Evolutionary conservation across 108 stramenopile genomes (phyloP).

Genomic region (Cylindrotheca fusiformis): DNA sequence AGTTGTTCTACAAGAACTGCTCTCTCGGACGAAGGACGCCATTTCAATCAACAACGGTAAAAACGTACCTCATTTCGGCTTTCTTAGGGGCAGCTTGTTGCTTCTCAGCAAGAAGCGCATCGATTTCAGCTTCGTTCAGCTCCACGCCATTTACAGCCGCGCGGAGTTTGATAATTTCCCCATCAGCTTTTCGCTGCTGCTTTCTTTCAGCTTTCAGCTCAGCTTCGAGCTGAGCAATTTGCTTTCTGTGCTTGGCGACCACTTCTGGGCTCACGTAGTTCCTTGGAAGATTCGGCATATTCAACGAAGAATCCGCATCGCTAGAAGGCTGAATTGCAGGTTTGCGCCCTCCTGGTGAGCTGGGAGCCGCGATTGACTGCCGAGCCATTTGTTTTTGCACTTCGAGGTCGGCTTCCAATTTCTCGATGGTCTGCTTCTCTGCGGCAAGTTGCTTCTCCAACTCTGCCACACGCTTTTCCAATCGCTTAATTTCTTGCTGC

Average conservation of each 20-base stretch:
- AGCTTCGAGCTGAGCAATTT: conserved; percentile 69
- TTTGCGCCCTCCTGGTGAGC: conserved; percentile 23
- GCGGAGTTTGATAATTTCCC: conserved; percentile 76
- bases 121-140: conserved; percentile 63
- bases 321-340: conserved; percentile 5
- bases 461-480: conserved; percentile 75
- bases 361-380: neutral
- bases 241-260: conserved; percentile 62
- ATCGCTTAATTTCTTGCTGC: conserved; percentile 59
- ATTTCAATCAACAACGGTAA: neutral
- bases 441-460: conserved; percentile 66
- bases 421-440: conserved; percentile 67
- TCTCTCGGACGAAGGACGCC: too few relatives aligned
- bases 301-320: conserved; percentile 4
- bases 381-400: conserved; percentile 35
- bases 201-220: conserved; percentile 71
- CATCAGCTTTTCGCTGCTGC: conserved; percentile 69
- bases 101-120: conserved; percentile 51
- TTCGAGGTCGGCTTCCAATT: conserved; percentile 63
- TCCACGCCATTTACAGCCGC: conserved; percentile 68
- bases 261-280: conserved; percentile 68
- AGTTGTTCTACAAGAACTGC: too few relatives aligned
- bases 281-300: conserved; percentile 24
- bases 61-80: conserved; percentile 26
- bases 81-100: conserved; percentile 18